Evolutionary conservation across 2,329 filamentous ascomycete genomes (phyloP).

Genomic region (Exophiala alcalophila): DNA sequence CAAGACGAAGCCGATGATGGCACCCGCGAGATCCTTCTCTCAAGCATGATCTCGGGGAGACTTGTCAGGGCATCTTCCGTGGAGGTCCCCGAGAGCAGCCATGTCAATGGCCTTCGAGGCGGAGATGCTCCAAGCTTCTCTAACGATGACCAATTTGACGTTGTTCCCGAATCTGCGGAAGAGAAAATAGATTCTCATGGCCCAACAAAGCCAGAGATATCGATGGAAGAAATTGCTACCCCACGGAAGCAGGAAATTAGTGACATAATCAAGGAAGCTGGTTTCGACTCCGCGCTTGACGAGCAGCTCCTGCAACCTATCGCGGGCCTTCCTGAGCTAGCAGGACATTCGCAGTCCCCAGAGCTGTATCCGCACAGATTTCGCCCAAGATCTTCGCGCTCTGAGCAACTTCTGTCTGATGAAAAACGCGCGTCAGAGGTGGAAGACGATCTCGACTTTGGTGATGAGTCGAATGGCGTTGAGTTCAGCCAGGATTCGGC

Average conservation of each 20-base stretch:
- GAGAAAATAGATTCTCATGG: conserved; percentile 4
- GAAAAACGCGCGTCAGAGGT: conserved; percentile 5
- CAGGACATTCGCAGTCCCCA: neutral
- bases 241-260: conserved; percentile 43
- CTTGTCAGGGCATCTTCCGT: conserved; percentile 50
- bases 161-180: conserved; percentile 23
- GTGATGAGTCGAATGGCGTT: neutral
- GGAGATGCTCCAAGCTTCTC: conserved; percentile 10
- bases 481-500: conserved; percentile 1
- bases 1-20: conserved; percentile 59
- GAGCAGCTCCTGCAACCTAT: conserved; percentile 35
- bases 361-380: conserved; percentile 10
- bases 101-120: conserved; percentile 5
- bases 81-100: conserved; percentile 31
- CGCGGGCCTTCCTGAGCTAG: neutral
- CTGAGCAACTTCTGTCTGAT: conserved; percentile 1
- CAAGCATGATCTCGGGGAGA: conserved; percentile 65
- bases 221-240: conserved; percentile 32
- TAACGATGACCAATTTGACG: conserved; percentile 16
- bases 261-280: conserved; percentile 48
- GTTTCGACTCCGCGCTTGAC: conserved; percentile 47
- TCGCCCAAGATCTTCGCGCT: conserved; percentile 11
- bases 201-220: neutral
- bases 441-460: neutral
- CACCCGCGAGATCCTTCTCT: conserved; percentile 57